A percentile compares a stretch with the other conserved stretches of the same genome.
phyloP scores from a whole-genome alignment of 2,329 filamentous ascomycete species.

The Raffaelea albimanens region DNA sequence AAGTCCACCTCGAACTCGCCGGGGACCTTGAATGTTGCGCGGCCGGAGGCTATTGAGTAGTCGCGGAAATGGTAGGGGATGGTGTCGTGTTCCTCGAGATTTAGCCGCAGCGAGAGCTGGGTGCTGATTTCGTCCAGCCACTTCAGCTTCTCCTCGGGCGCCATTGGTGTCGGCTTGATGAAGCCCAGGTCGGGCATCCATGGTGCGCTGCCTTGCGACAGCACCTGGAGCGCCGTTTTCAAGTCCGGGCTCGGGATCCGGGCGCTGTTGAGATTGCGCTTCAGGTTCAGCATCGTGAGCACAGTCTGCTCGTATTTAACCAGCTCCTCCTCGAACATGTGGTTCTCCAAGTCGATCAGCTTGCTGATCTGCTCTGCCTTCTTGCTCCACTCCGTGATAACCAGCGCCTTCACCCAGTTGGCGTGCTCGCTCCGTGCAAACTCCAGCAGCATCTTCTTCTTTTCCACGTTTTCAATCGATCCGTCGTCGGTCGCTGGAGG shows the following conservation, averaged over 20 bases:
- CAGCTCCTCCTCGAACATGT: conserved; percentile 54
- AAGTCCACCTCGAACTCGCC: conserved; percentile 90
- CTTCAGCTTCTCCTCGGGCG: conserved; percentile 60
- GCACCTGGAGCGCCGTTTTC: conserved; percentile 74
- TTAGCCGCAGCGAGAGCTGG: conserved; percentile 71
- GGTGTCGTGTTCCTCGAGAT: conserved; percentile 69
- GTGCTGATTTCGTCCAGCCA: conserved; percentile 77
- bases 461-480: conserved; percentile 57
- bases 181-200: conserved; percentile 81
- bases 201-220: conserved; percentile 67
- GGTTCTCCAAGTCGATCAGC: conserved; percentile 76
- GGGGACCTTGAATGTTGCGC: conserved; percentile 75
- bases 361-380: conserved; percentile 71
- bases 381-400: conserved; percentile 84
- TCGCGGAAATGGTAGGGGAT: conserved; percentile 66
- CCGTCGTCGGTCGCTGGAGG: conserved; percentile 54
- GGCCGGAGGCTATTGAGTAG: conserved; percentile 74
- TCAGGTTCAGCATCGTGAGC: conserved; percentile 59
- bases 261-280: conserved; percentile 60
- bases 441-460: conserved; percentile 65
- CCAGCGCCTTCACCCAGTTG: conserved; percentile 86
- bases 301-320: conserved; percentile 51
- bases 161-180: conserved; percentile 62
- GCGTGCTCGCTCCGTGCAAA: conserved; percentile 73
- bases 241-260: conserved; percentile 85